Conservation (phyloP, 2,329 filamentous ascomycete genomes). For the Aspergillus phoenicis region DNA sequence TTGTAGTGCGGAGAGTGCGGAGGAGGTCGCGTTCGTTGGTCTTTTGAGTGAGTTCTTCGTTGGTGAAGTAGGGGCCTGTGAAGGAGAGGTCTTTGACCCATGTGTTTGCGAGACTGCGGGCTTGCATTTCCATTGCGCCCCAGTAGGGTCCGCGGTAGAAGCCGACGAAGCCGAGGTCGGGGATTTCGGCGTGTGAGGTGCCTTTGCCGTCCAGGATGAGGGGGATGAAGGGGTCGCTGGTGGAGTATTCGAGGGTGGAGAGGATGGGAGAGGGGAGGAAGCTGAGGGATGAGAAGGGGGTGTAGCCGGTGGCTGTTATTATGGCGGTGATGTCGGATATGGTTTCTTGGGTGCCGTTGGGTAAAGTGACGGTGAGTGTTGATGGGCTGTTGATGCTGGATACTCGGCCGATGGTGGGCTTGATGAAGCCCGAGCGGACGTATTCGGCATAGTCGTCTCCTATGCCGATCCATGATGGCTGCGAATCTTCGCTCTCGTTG, state of each 20-base stretch:
- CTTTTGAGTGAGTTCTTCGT: slow-evolving; percentile 26
- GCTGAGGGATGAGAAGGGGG: slow-evolving; percentile 63
- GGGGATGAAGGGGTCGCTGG: slow-evolving; percentile 59
- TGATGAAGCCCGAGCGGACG: slow-evolving; percentile 66
- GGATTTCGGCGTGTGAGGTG: slow-evolving; percentile 62
- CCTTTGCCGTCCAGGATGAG: slow-evolving; percentile 69
- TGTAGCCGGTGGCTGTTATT: slow-evolving; percentile 75
- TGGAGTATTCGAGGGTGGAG: slow-evolving; percentile 59
- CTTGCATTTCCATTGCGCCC: slow-evolving; percentile 87
- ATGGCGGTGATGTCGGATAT: slow-evolving; percentile 66
- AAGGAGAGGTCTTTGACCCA: slow-evolving; percentile 51
- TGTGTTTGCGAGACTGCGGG: slow-evolving; percentile 64
- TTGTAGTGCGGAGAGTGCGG: slow-evolving; percentile 24
- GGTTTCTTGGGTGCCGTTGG: slow-evolving; percentile 40
- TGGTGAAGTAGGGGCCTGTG: neutral
- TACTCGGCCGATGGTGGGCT: slow-evolving; percentile 50
- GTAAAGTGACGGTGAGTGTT: slow-evolving; percentile 31
- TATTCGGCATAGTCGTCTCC: slow-evolving; percentile 75
- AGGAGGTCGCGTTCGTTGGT: slow-evolving; percentile 28
- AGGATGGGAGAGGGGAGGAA: slow-evolving; percentile 64
- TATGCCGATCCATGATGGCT: slow-evolving; percentile 68
- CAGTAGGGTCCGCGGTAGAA: slow-evolving; percentile 85
- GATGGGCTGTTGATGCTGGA: slow-evolving; percentile 14
- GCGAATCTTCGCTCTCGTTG: slow-evolving; percentile 43
- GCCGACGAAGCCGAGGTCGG: slow-evolving; percentile 74